These are phyloP conservation scores for Azolla pinnata DNA, from an alignment of 75 land plant species.

Conservation along the genomic window DNA sequence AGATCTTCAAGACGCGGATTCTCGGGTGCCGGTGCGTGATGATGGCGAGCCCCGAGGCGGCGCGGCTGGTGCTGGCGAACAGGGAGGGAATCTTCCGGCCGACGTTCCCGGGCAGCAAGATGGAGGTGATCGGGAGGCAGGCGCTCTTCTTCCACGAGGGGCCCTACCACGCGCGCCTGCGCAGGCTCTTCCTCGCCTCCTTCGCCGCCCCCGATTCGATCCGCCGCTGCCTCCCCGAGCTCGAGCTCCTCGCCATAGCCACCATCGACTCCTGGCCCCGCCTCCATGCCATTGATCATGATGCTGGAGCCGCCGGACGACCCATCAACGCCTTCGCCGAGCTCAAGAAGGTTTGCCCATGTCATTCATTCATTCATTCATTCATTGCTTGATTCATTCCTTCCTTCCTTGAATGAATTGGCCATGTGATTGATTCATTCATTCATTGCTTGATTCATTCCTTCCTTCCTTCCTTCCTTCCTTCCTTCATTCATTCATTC, in stretches of 20 bases:
- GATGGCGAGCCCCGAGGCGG: slow-evolving; percentile 67
- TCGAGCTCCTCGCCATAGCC: slow-evolving; percentile 25
- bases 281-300: too few species aligned
- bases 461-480: not conserved
- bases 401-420: not conserved
- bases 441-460: not conserved
- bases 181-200: slow-evolving; percentile 41
- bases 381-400: not conserved
- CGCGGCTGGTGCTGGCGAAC: slow-evolving; percentile 45
- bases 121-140: slow-evolving; percentile 40
- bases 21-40: slow-evolving; percentile 65
- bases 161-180: slow-evolving; percentile 42
- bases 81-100: slow-evolving; percentile 65
- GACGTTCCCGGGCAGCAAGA: slow-evolving; percentile 60
- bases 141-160: slow-evolving; percentile 73
- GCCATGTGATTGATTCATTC: not conserved
- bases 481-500: too few species aligned
- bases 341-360: slow-evolving; percentile 50
- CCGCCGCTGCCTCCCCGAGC: slow-evolving; percentile 23
- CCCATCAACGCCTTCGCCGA: slow-evolving; percentile 42
- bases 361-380: not conserved
- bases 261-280: slow-evolving; percentile 41
- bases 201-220: slow-evolving; percentile 35
- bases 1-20: slow-evolving; percentile 58
- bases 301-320: too few species aligned